These are phyloP conservation scores for Leishmania lainsoni DNA, from an alignment of 208 protist genomes.

Conservation along the genomic window DNA sequence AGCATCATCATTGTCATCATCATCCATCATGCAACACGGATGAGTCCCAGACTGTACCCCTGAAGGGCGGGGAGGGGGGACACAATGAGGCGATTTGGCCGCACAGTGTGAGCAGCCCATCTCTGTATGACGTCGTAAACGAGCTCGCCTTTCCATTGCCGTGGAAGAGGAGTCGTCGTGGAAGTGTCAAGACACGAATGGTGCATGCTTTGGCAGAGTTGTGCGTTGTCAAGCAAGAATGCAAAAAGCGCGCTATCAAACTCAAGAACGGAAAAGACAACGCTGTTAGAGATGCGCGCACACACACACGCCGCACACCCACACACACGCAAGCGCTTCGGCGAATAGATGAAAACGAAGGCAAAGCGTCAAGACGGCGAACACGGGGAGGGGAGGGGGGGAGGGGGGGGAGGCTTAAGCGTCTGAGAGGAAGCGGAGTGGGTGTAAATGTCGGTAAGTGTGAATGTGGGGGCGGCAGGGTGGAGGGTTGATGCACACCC, in stretches of 20 bases:
- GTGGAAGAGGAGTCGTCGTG: not conserved
- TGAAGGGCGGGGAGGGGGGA: not conserved
- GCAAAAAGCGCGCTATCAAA: not conserved
- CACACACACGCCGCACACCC: not conserved
- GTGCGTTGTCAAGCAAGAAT: not conserved
- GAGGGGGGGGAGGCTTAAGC: not conserved
- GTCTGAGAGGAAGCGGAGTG: not conserved
- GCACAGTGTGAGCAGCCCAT: not conserved
- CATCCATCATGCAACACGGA: not conserved
- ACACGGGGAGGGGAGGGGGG: not conserved
- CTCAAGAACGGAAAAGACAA: not conserved
- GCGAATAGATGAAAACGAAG: too few relatives aligned
- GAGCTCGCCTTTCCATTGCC: not conserved
- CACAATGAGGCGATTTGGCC: not conserved
- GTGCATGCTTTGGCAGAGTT: not conserved
- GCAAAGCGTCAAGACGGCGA: too few relatives aligned
- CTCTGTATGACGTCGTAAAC: not conserved
- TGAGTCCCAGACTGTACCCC: not conserved
- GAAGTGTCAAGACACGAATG: not conserved
- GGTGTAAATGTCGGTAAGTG: not conserved
- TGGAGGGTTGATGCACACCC: not conserved
- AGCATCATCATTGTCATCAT: not conserved
- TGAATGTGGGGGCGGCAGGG: not conserved
- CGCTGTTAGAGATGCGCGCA: too few relatives aligned
- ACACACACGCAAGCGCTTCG: not conserved